A percentile compares a stretch with the other conserved stretches of the same genome.
Evolutionary conservation across 2,329 filamentous ascomycete species (phyloP).

Genomic region (Peltaster fructicola): DNA sequence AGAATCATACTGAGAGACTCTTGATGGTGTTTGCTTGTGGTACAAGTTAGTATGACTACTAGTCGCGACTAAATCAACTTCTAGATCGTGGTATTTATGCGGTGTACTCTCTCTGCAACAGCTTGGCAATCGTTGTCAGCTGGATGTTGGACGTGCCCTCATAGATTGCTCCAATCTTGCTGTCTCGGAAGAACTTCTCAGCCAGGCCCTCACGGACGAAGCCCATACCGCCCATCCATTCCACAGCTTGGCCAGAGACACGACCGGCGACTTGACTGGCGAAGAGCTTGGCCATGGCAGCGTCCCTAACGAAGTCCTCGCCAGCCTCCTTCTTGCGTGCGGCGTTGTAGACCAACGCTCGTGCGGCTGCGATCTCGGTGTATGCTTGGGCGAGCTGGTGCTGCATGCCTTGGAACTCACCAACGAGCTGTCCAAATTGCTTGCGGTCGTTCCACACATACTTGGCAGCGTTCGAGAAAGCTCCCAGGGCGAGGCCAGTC

Average conservation of each 20-base stretch:
- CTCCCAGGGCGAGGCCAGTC: slow-evolving; percentile 87
- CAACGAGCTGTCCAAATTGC: slow-evolving; percentile 86
- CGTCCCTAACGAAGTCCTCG: slow-evolving; percentile 84
- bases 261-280: slow-evolving; percentile 80
- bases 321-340: slow-evolving; percentile 96
- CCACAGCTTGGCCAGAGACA: slow-evolving; percentile 71
- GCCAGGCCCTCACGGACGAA: slow-evolving; percentile 92
- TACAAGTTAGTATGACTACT: no score
- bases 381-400: slow-evolving; percentile 95
- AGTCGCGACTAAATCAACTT: no score
- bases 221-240: slow-evolving; percentile 99
- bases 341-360: slow-evolving; percentile 87
- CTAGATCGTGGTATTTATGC: no score
- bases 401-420: slow-evolving; percentile 98
- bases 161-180: slow-evolving; percentile 78
- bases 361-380: slow-evolving; percentile 79
- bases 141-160: slow-evolving; percentile 74
- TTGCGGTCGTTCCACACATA: slow-evolving; percentile 98
- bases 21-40: no score
- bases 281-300: slow-evolving; percentile 95
- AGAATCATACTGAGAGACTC: no score
- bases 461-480: slow-evolving; percentile 82
- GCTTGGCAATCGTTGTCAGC: slow-evolving; percentile 51
- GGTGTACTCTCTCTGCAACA: slow-evolving; percentile 53
- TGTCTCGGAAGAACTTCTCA: slow-evolving; percentile 95